Conservation (phyloP, 2,329 filamentous ascomycete genomes). For the Alternaria infectoria region DNA sequence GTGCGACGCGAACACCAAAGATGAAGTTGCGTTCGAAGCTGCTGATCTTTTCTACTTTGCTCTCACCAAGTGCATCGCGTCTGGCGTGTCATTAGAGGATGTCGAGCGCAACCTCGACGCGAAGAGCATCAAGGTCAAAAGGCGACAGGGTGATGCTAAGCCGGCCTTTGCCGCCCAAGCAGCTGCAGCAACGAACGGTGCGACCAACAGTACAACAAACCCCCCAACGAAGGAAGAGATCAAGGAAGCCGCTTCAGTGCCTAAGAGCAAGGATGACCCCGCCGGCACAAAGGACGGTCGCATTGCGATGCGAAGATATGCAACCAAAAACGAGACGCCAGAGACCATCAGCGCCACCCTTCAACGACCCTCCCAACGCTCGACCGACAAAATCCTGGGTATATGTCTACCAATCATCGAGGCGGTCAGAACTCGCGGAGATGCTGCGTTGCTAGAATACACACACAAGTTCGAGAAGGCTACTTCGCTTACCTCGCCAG, state of each 20-base stretch:
- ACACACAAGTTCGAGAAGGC: conserved; percentile 99
- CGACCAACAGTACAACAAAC: conserved; percentile 26
- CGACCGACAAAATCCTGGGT: conserved; percentile 89
- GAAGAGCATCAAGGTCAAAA: conserved; percentile 94
- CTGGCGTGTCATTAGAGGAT: conserved; percentile 84
- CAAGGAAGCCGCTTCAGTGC: conserved; percentile 60
- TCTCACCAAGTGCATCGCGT: conserved; percentile 83
- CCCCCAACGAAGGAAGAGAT: conserved; percentile 48
- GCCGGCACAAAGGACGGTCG: conserved; percentile 59
- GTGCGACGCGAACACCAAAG: conserved; percentile 80
- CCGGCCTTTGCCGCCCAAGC: conserved; percentile 88
- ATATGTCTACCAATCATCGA: conserved; percentile 93
- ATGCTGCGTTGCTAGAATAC: conserved; percentile 87
- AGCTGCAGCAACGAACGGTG: conserved; percentile 17
- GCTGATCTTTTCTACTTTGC: conserved; percentile 97
- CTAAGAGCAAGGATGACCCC: conserved; percentile 60
- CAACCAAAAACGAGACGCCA: conserved; percentile 68
- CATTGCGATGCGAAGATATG: conserved; percentile 83
- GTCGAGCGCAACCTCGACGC: conserved; percentile 91
- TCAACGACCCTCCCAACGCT: conserved; percentile 89
- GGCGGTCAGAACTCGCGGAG: conserved; percentile 81
- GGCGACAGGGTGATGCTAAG: conserved; percentile 92
- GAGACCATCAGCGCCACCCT: conserved; percentile 75
- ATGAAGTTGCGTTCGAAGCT: conserved; percentile 91
- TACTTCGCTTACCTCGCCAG: conserved; percentile 84